Evolutionary conservation across 2,329 filamentous ascomycete genomes (phyloP), one percentile per base, ranked within the genome.

Genomic region (Balansia obtecta): DNA sequence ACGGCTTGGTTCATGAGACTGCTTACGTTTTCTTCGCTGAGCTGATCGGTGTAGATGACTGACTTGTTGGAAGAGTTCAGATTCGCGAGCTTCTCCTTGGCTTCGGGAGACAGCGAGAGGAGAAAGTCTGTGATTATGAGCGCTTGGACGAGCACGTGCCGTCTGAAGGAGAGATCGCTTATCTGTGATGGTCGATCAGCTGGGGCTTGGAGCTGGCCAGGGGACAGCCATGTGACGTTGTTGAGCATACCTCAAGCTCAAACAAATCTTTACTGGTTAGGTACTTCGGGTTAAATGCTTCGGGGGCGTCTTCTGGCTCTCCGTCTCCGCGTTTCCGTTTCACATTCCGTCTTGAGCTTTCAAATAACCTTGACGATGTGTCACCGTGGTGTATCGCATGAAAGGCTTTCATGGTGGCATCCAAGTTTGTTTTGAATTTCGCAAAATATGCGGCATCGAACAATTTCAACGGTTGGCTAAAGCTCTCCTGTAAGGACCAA

Each of bases 211-310:
- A 40, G 13, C 33, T 41, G 22, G 38, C 22, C 6, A 32, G 20
- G 10, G 4, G 9, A 30, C 12, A 48, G 30, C 39, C n/a, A 18
- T 13, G 13, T 27, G 8, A 8, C 27, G 8, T 27, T 27, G 8
- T 27, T 27, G 4, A 27, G 45, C 70, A 53, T 74, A 88, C 86
- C 77, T 98, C 93, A 44, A 98, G 79, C 60, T 94, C 88, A 66
- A 99, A 99, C 1, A 99, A 74, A 64, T 98, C 94, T 56, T 86
- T 80, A 65, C 90, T 97, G n/a, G 93, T 99, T 16, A 99, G 77
- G 64, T 98, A 99, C 63, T 97, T 98, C 1, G 94, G 91, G 60
- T 98, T 98, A 69, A 95, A 97, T 22, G 63, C 57, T 49, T 65
- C 66, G 1, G 59, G 55, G 15, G 56, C 55, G 50, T 80, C 77